These are phyloP conservation scores for Colletotrichum ledebouriae DNA, from an alignment of 2,329 filamentous ascomycete species.

Conservation along the genomic window DNA sequence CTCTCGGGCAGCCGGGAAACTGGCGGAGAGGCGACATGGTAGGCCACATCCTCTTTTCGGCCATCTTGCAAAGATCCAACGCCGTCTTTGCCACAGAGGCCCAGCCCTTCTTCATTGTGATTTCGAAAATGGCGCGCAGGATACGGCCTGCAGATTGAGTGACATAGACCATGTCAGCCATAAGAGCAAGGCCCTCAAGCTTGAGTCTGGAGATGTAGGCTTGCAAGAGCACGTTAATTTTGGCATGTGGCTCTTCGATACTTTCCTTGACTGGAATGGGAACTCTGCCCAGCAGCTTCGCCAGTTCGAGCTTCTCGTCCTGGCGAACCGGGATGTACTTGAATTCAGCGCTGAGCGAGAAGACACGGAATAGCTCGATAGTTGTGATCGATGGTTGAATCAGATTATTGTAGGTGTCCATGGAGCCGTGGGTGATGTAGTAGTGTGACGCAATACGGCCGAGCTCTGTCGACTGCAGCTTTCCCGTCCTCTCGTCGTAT, in stretches of 20 bases:
- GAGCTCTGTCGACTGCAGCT: slow-evolving; percentile 90
- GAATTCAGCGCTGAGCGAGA: slow-evolving; percentile 96
- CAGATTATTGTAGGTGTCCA: slow-evolving; percentile 96
- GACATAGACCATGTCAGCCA: slow-evolving; percentile 99
- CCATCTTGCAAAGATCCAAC: slow-evolving; percentile 97
- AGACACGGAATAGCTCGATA: slow-evolving; percentile 96
- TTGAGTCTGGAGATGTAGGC: slow-evolving; percentile 96
- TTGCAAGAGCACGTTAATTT: slow-evolving; percentile 97
- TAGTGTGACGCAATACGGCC: slow-evolving; percentile 97
- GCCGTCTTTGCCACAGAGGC: slow-evolving; percentile 92
- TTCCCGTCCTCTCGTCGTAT: slow-evolving; percentile 94
- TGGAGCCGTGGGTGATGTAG: slow-evolving; percentile 96
- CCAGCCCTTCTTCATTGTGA: slow-evolving; percentile 97
- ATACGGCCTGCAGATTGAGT: slow-evolving; percentile 98
- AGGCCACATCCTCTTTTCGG: slow-evolving; percentile 99
- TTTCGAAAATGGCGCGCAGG: slow-evolving; percentile 94
- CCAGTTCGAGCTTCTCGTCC: slow-evolving; percentile 96
- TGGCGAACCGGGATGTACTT: slow-evolving; percentile 98
- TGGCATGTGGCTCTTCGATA: slow-evolving; percentile 95
- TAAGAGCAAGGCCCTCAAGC: slow-evolving; percentile 91
- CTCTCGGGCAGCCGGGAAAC: slow-evolving; percentile 84
- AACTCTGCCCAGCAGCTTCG: slow-evolving; percentile 89
- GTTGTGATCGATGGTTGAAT: slow-evolving; percentile 93
- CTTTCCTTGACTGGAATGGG: slow-evolving; percentile 98
- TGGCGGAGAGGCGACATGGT: slow-evolving; percentile 97